These are phyloP conservation scores for Nicotiana knightiana DNA, from an alignment of 257 asterid genomes.

Conservation along the genomic window DNA sequence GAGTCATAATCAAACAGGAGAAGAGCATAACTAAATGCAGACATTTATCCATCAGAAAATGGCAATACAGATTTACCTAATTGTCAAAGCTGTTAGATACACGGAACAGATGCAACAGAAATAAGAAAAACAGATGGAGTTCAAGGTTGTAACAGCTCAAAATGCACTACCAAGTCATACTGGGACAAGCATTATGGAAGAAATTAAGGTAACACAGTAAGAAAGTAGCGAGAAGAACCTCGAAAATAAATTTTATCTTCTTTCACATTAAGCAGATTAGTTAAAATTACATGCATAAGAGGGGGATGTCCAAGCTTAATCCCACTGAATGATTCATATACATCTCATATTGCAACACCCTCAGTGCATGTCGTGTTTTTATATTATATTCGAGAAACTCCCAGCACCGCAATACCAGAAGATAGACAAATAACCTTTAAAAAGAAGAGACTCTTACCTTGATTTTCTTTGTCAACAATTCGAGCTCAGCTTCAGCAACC, in stretches of 20 bases:
- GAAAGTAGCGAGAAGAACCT: neutral
- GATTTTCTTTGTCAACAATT: slow-evolving; percentile 50
- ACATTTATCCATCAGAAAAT: neutral
- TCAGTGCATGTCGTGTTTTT: neutral
- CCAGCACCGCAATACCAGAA: neutral
- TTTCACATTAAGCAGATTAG: neutral
- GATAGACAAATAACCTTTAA: neutral
- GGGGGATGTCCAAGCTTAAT: neutral
- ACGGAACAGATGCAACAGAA: neutral
- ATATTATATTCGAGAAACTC: neutral
- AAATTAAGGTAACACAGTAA: neutral
- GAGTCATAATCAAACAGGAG: neutral
- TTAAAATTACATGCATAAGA: neutral
- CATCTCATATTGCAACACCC: neutral
- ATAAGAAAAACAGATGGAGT: neutral
- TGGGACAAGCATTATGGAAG: neutral
- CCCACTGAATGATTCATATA: neutral
- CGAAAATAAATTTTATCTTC: neutral
- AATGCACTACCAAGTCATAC: neutral
- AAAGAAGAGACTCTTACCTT: slow-evolving; percentile 38
- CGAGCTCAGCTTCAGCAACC: slow-evolving; percentile 65
- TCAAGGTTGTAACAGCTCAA: neutral
- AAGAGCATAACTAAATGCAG: neutral
- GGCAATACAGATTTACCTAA: neutral
- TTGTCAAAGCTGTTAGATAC: neutral